Conservation (phyloP, 2,329 filamentous ascomycete species). For the Ophiostoma novo-ulmi region DNA sequence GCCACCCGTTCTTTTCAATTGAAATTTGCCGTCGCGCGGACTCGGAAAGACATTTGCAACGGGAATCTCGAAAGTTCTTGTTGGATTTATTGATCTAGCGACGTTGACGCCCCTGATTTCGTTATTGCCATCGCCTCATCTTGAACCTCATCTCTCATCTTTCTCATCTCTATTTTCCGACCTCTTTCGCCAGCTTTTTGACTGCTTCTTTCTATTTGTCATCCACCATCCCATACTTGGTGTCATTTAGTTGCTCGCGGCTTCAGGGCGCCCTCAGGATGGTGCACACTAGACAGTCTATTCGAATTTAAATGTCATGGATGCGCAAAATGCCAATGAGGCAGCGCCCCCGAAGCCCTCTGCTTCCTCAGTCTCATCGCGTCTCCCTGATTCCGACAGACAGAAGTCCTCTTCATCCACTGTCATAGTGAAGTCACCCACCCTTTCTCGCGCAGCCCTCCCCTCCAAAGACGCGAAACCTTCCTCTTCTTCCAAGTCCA, state of each 20-base stretch:
- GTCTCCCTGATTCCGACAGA: slow-evolving; percentile 36
- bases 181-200: neutral
- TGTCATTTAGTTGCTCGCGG: slow-evolving; percentile 6
- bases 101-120: neutral
- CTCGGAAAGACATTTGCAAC: neutral
- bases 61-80: neutral
- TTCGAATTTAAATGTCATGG: slow-evolving; percentile 60
- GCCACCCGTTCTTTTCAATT: neutral
- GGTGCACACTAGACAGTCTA: slow-evolving; percentile 50
- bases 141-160: neutral
- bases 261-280: slow-evolving; percentile 50
- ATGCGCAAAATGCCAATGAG: slow-evolving; percentile 63
- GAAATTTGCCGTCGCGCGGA: neutral
- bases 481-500: neutral
- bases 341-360: slow-evolving; percentile 56
- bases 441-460: slow-evolving; percentile 17
- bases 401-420: slow-evolving; percentile 31
- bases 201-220: neutral
- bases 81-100: neutral
- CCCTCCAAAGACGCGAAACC: slow-evolving; percentile 23
- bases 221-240: neutral
- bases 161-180: neutral
- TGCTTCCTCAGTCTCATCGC: slow-evolving; percentile 45
- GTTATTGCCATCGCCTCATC: neutral
- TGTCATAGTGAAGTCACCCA: slow-evolving; percentile 30